Base-by-base conservation (phyloP, 331 rosid genomes). In the Rhamnella rubrinervis region DNA sequence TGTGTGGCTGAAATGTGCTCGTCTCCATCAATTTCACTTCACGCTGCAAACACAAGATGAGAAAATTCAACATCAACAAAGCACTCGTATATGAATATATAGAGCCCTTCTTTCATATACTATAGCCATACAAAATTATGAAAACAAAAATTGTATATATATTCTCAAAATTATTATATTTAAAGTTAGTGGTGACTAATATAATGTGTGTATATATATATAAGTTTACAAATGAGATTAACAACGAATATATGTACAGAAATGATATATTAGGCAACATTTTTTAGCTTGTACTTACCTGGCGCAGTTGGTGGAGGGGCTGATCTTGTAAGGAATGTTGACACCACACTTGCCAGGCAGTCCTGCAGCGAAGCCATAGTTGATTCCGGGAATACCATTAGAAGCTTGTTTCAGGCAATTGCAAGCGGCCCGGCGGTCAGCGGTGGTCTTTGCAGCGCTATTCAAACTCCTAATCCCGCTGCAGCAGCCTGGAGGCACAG, bases 301-400 rank as follows among this genome's bases (percentile, higher is more conserved):
- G 14, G n/a, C 8, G 47, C 84, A 75, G 75, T 75, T 62, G 66
- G 84, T 75, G 83, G 78, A 41, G 76, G 78, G 1, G 81, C 90
- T 87, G 77, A 88, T 85, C 77, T 78, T 80, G 74, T 74, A 88
- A 55, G 88, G 90, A 19, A 85, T 67, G 66, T 2, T 71, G 59
- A 76, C 83, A 0, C 73, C 64, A 12, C 93, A 85, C 5, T 25
- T 41, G n/a, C 52, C 41, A 0, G 95, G 91, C 6, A 88, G 85
- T 8, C 67, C 7, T 16, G 39, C 44, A 12, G 82, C 88, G 5
- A n/a, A 25, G 2, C 0, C 0, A 14, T 20, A 59, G 5, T 58
- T 71, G 25, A 85, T 23, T 10, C 73, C 65, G 0, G 50, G 0
- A 18, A 67, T 20, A 0, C 0, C n/a, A n/a, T n/a, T 0, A 2